phyloP scores from a whole-genome alignment of 2,329 filamentous ascomycete genomes.

The Paecilomyces variotii region DNA sequence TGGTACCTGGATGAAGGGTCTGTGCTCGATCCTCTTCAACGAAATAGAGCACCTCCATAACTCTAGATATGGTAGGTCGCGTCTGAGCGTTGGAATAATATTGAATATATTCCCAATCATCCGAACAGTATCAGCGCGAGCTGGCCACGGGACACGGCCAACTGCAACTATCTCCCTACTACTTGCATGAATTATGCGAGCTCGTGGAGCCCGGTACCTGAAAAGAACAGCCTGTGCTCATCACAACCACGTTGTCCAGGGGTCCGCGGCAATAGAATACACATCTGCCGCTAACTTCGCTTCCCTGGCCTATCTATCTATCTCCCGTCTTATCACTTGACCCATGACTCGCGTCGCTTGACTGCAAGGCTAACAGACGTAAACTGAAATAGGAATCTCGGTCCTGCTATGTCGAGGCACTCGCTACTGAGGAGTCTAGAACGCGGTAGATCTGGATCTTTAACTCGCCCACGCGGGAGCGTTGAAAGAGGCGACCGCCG shows the following conservation, averaged over 20 bases:
- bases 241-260: not conserved
- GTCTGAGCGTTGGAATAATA: not conserved
- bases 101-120: not conserved
- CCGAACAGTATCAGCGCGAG: not conserved
- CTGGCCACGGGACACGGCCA: not conserved
- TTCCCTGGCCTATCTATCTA: not conserved
- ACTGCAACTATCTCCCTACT: not conserved
- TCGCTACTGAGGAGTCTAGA: too few species aligned
- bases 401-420: too few species aligned
- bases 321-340: not conserved
- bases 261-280: not conserved
- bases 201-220: not conserved
- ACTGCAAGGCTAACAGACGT: too few species aligned
- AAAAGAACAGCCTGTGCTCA: not conserved
- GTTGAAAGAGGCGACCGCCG: too few species aligned
- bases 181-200: not conserved
- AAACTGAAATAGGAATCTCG: too few species aligned
- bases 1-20: not conserved
- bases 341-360: not conserved
- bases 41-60: not conserved
- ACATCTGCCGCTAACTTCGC: not conserved
- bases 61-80: not conserved
- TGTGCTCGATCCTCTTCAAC: not conserved
- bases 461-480: too few species aligned
- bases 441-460: too few species aligned